Percentiles rank a stretch among this genome's conserved stretches.
These are phyloP conservation scores for Xylaria scruposa DNA, from an alignment of 495 filamentous ascomycete genomes.

Conservation along the genomic window DNA sequence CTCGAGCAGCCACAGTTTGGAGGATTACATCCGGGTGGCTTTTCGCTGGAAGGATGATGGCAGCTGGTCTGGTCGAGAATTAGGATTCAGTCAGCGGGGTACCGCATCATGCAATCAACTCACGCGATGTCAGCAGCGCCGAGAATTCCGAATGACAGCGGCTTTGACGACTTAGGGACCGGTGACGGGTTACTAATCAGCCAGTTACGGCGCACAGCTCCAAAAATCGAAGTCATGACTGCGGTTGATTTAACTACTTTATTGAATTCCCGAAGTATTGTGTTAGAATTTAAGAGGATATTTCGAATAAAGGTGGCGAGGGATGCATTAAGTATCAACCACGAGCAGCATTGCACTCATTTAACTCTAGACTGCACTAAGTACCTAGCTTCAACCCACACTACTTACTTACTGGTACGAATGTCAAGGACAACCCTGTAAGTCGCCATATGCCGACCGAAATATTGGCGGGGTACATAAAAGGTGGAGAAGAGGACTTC, in stretches of 20 bases:
- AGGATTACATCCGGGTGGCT: constrained; percentile 66
- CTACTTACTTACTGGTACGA: too few relatives aligned
- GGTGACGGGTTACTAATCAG: constrained; percentile 31
- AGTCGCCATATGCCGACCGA: background rate
- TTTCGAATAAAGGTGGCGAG: background rate
- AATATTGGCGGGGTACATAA: background rate
- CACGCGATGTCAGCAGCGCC: constrained; percentile 57
- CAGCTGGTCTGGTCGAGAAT: constrained; percentile 44
- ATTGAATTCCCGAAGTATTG: background rate
- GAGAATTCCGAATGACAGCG: constrained; percentile 55
- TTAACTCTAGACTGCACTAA: too few relatives aligned
- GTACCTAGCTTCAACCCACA: background rate
- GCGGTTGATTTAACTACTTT: background rate
- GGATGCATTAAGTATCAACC: background rate
- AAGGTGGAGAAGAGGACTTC: background rate
- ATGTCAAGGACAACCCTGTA: background rate
- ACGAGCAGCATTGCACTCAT: background rate
- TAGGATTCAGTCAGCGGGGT: background rate
- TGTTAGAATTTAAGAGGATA: background rate
- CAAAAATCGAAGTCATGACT: background rate
- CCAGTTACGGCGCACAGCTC: constrained; percentile 5
- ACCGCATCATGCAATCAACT: constrained; percentile 20
- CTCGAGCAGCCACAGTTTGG: constrained; percentile 64
- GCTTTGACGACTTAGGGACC: constrained; percentile 43
- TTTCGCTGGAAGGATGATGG: constrained; percentile 63